Evolutionary conservation across 1,284 basidiomycete species (phyloP).

Genomic region (Ustilago vetiveriae): DNA sequence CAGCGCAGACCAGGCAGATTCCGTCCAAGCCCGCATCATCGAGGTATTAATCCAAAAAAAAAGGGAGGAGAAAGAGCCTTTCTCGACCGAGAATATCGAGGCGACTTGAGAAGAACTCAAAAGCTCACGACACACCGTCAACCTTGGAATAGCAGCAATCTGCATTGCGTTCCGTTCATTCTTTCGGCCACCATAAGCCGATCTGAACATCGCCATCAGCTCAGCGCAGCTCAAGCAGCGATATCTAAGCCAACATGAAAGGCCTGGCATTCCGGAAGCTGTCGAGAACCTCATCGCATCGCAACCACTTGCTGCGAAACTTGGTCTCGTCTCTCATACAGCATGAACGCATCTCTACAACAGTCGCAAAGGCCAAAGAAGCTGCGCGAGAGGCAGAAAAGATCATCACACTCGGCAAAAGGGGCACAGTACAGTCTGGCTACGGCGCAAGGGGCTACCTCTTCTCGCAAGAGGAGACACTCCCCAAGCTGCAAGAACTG

Average conservation of each 20-base stretch:
- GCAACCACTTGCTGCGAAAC: conserved; percentile 70
- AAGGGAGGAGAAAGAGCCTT: not conserved
- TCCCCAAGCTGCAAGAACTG: conserved; percentile 83
- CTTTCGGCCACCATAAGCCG: too few relatives aligned
- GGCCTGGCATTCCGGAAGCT: conserved; percentile 65
- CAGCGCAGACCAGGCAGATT: too few relatives aligned
- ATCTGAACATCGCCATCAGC: too few relatives aligned
- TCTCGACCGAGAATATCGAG: conserved; percentile 38
- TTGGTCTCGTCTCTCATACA: conserved; percentile 92
- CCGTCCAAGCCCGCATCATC: conserved; percentile 24
- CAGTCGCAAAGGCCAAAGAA: conserved; percentile 93
- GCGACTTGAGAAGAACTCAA: conserved; percentile 11
- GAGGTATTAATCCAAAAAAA: not conserved
- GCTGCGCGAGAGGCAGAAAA: conserved; percentile 91
- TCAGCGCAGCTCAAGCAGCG: too few relatives aligned
- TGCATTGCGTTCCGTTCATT: not conserved
- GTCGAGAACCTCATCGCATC: conserved; percentile 51
- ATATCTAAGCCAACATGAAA: conserved; percentile 53
- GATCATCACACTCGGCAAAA: conserved; percentile 71
- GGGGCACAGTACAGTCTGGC: conserved; percentile 43
- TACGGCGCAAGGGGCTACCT: conserved; percentile 57
- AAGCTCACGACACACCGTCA: not conserved
- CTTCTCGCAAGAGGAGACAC: conserved; percentile 67
- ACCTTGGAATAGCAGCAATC: not conserved
- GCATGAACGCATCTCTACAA: conserved; percentile 96